A percentile compares a stretch with the other conserved stretches of the same genome.
Conservation (phyloP, 495 filamentous ascomycete genomes). For the Talaromyces stipitatus region DNA sequence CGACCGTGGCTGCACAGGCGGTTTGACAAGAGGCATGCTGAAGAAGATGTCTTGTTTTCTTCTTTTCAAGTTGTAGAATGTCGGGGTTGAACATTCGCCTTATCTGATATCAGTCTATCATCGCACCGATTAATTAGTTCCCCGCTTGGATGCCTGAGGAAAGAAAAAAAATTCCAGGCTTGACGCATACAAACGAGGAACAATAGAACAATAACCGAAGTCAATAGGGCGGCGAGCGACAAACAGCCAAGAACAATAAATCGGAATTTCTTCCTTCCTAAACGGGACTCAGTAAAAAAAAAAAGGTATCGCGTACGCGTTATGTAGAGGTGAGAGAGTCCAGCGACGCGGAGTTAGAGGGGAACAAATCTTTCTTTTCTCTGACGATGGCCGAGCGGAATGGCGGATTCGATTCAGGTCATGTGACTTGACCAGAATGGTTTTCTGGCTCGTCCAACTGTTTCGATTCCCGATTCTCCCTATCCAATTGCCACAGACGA, state of each 20-base stretch:
- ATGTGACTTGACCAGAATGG: neutral
- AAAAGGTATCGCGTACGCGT: neutral
- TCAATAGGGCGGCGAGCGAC: neutral
- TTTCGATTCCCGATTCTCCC: neutral
- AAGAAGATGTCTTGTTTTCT: neutral
- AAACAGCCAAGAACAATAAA: neutral
- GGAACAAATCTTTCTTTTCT: neutral
- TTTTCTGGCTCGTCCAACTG: too few species aligned
- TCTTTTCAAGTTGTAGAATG: neutral
- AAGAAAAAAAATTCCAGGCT: neutral
- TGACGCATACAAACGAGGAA: neutral
- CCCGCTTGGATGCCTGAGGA: too few species aligned
- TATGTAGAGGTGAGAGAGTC: neutral
- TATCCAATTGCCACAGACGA: neutral
- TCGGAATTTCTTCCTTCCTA: neutral
- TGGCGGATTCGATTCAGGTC: neutral
- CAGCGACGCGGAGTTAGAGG: neutral
- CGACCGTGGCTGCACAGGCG: neutral
- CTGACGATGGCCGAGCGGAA: neutral
- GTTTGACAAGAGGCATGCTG: conserved; percentile 2
- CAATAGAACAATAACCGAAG: neutral
- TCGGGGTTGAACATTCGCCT: neutral
- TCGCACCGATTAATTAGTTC: neutral
- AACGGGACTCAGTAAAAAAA: neutral
- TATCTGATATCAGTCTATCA: neutral